phyloP scores from a whole-genome alignment of 768 basidiomycete genomes.

The Mycena vulgaris region DNA sequence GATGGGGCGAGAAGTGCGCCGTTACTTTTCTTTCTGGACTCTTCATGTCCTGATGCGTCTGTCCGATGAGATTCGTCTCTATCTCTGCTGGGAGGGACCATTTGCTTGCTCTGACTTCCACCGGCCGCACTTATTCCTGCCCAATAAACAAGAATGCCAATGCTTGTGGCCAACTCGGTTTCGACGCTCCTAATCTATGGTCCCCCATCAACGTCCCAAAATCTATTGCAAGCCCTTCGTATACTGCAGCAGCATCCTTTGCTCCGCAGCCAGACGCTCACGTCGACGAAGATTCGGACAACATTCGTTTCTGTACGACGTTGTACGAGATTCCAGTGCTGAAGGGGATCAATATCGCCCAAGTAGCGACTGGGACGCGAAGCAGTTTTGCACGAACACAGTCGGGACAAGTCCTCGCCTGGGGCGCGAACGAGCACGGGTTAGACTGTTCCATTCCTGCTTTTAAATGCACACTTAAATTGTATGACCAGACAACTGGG shows the following conservation, averaged over 20 bases:
- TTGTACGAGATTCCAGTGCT: constrained; percentile 87
- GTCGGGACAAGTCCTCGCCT: constrained; percentile 84
- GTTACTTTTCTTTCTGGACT: constrained; percentile 5
- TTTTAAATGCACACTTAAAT: background rate
- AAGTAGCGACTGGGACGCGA: constrained; percentile 80
- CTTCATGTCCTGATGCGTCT: background rate
- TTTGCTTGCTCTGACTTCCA: constrained; percentile 78
- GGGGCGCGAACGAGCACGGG: constrained; percentile 94
- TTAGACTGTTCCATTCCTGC: constrained; percentile 40
- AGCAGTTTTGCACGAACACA: constrained; percentile 81
- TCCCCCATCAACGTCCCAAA: constrained; percentile 59
- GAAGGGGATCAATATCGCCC: constrained; percentile 71
- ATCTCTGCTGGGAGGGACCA: constrained; percentile 84
- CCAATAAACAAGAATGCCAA: constrained; percentile 85
- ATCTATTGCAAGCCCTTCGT: constrained; percentile 62
- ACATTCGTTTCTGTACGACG: constrained; percentile 76
- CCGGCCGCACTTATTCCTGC: constrained; percentile 84
- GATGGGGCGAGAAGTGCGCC: constrained; percentile 77
- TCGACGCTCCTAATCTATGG: constrained; percentile 42
- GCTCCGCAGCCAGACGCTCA: constrained; percentile 42
- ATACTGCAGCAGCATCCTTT: constrained; percentile 49
- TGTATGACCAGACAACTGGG: constrained; percentile 79
- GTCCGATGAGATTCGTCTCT: constrained; percentile 73
- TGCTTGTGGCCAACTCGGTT: constrained; percentile 86
- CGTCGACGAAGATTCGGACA: constrained; percentile 53